Conservation (phyloP, 257 asterid genomes). For the Solanum virginianum region DNA sequence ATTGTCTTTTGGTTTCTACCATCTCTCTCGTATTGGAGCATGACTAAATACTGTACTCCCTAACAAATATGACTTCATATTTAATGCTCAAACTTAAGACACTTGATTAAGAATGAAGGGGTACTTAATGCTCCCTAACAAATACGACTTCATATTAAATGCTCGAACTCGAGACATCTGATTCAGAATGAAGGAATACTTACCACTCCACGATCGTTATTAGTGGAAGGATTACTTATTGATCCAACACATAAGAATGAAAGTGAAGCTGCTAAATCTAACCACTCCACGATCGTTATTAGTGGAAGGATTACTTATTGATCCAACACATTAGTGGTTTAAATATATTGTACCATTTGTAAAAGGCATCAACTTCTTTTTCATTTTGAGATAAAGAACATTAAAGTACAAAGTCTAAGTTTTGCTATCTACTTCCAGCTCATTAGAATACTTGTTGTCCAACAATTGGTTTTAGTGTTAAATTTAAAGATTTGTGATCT, state of each 20-base stretch:
- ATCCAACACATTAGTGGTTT: not conserved
- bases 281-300: no score
- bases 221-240: not conserved
- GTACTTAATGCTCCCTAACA: not conserved
- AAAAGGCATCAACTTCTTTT: not conserved
- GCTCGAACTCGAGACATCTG: not conserved
- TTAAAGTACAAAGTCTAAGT: not conserved
- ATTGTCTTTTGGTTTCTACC: not conserved
- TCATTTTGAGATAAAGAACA: not conserved
- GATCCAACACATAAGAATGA: not conserved
- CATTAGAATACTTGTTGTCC: not conserved
- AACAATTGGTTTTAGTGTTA: not conserved
- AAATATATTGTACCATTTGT: not conserved
- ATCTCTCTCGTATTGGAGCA: rapidly evolving
- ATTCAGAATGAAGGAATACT: not conserved
- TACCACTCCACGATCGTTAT: rapidly evolving
- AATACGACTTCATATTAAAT: not conserved
- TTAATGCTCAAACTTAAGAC: not conserved
- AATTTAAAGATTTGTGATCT: not conserved
- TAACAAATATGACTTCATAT: not conserved
- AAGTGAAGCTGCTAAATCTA: no score
- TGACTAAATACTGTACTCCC: no score
- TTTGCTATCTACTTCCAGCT: not conserved
- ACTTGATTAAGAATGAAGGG: not conserved
- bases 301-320: not conserved